A percentile compares a stretch with the other conserved stretches of the same genome.
These are phyloP conservation scores for Moesziomyces globuligerus DNA, from an alignment of 1,284 basidiomycete species.

Conservation along the genomic window DNA sequence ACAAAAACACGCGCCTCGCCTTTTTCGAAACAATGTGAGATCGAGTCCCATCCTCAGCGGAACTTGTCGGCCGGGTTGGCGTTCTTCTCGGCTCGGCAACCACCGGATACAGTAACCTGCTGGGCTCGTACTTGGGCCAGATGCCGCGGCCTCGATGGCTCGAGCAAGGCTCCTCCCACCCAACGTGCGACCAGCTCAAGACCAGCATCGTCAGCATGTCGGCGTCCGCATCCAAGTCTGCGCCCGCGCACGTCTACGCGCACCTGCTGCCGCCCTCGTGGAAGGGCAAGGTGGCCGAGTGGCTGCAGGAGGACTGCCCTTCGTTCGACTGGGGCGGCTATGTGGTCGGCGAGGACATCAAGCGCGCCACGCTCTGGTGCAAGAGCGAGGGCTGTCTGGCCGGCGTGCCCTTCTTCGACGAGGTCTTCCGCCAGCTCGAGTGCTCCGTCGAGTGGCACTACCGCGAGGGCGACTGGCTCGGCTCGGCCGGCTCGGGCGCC, in stretches of 20 bases:
- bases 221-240: slow-evolving; percentile 6
- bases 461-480: slow-evolving; percentile 78
- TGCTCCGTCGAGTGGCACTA: slow-evolving; percentile 95
- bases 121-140: too few species aligned
- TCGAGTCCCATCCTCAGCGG: too few species aligned
- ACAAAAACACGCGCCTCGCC: slow-evolving; percentile 1
- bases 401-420: slow-evolving; percentile 93
- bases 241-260: slow-evolving; percentile 28
- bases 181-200: too few species aligned
- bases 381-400: slow-evolving; percentile 87
- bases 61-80: too few species aligned
- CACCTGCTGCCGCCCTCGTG: slow-evolving; percentile 62
- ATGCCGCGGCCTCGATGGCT: too few species aligned
- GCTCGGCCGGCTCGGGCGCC: too few species aligned
- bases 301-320: slow-evolving; percentile 94
- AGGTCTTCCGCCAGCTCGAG: slow-evolving; percentile 87
- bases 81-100: background rate
- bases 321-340: slow-evolving; percentile 98
- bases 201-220: too few species aligned
- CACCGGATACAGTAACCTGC: background rate
- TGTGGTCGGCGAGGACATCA: slow-evolving; percentile 89
- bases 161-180: too few species aligned
- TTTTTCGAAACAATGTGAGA: background rate
- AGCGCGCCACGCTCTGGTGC: slow-evolving; percentile 88
- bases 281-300: slow-evolving; percentile 79